Conservation (phyloP, 306 rosid genomes). For the Quercus engelmannii region DNA sequence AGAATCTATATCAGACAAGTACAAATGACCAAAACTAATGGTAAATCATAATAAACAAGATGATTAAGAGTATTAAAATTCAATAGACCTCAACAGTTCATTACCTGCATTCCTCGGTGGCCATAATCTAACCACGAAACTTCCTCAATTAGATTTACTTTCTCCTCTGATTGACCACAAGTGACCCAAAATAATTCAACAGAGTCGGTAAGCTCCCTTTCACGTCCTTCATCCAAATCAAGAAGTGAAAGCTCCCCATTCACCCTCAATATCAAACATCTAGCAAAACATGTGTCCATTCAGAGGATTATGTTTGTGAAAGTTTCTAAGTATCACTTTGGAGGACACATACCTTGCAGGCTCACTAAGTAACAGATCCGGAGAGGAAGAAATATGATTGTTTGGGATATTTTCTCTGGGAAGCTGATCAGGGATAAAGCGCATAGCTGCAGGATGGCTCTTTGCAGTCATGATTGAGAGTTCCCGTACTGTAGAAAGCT, state of each 20-base stretch:
- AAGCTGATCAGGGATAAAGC: slow-evolving; percentile 86
- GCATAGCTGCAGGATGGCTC: slow-evolving; percentile 99
- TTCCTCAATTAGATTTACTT: slow-evolving; percentile 88
- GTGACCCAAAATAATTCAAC: slow-evolving; percentile 99
- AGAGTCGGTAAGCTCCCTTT: slow-evolving; percentile 89
- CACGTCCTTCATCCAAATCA: slow-evolving; percentile 95
- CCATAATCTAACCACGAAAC: slow-evolving; percentile 99
- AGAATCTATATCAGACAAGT: slow-evolving; percentile 52
- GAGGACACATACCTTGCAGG: slow-evolving; percentile 70
- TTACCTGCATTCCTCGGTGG: slow-evolving; percentile 98
- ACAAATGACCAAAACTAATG: slow-evolving; percentile 23
- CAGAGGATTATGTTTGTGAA: slow-evolving; percentile 24
- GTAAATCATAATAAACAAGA: neutral
- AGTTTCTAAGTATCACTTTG: slow-evolving; percentile 1
- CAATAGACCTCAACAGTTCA: slow-evolving; percentile 30
- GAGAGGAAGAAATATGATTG: slow-evolving; percentile 44
- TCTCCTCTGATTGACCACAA: slow-evolving; percentile 95
- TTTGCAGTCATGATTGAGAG: slow-evolving; percentile 97
- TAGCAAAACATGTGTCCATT: slow-evolving; percentile 35
- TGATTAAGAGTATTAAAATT: neutral
- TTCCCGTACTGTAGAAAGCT: slow-evolving; percentile 99
- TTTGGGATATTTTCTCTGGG: slow-evolving; percentile 58
- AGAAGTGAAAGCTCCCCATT: slow-evolving; percentile 97
- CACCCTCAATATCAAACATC: slow-evolving; percentile 91
- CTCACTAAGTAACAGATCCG: slow-evolving; percentile 61